These are phyloP conservation scores for Periconia digitata DNA, from an alignment of 2,329 filamentous ascomycete species.

Conservation along the genomic window DNA sequence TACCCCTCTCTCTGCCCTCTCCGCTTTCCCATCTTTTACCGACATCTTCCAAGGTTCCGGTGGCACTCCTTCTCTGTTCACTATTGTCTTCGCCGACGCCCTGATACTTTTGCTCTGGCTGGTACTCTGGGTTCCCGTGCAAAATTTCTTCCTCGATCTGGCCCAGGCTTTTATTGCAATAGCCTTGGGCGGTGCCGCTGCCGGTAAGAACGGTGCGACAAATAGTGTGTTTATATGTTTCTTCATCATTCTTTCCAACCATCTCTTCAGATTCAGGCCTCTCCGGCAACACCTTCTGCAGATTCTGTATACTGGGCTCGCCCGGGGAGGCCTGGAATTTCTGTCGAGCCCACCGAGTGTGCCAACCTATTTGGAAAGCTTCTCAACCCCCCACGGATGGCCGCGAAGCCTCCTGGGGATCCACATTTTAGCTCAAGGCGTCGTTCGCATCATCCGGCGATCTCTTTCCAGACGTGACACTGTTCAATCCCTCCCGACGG, in stretches of 20 bases:
- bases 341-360: slow-evolving; percentile 41
- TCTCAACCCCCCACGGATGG: slow-evolving; percentile 61
- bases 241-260: slow-evolving; percentile 61
- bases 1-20: slow-evolving; percentile 73
- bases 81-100: slow-evolving; percentile 80
- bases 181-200: slow-evolving; percentile 80
- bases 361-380: slow-evolving; percentile 38
- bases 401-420: slow-evolving; percentile 69
- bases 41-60: slow-evolving; percentile 89
- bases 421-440: slow-evolving; percentile 73
- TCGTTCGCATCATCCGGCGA: slow-evolving; percentile 67
- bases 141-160: slow-evolving; percentile 84
- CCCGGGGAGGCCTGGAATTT: slow-evolving; percentile 45
- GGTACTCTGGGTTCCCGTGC: slow-evolving; percentile 82
- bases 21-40: slow-evolving; percentile 74
- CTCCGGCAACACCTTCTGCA: slow-evolving; percentile 46
- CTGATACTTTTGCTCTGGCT: slow-evolving; percentile 84
- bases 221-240: slow-evolving; percentile 73
- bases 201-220: slow-evolving; percentile 66
- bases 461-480: slow-evolving; percentile 42
- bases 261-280: slow-evolving; percentile 57
- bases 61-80: slow-evolving; percentile 82
- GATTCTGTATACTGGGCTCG: slow-evolving; percentile 42
- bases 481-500: slow-evolving; percentile 34
- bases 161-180: slow-evolving; percentile 93